phyloP scores from a whole-genome alignment of 23 red algal species.

The Gracilaria caudata region DNA sequence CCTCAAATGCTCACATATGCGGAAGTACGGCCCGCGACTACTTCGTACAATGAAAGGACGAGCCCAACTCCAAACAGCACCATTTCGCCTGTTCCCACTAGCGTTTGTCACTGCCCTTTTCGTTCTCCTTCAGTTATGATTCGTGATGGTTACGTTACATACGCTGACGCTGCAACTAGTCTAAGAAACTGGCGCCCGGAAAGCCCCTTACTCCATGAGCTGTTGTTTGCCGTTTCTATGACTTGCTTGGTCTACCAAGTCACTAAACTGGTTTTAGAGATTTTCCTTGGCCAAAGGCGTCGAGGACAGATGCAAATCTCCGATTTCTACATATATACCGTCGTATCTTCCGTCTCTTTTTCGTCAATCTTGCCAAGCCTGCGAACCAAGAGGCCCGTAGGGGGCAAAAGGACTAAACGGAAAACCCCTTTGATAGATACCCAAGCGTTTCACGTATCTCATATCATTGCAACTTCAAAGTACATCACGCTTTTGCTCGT shows the following conservation, averaged over 20 bases:
- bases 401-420: background rate
- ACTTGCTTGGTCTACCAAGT: background rate
- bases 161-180: background rate
- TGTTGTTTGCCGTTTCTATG: background rate
- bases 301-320: background rate
- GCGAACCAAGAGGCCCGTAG: background rate
- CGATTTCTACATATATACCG: constrained; percentile 5
- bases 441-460: background rate
- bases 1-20: no score
- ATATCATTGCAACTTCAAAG: background rate
- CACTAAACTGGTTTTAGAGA: background rate
- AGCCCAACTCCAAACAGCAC: background rate
- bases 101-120: background rate
- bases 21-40: no score
- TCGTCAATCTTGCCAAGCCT: background rate
- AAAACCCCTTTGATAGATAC: background rate
- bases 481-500: background rate
- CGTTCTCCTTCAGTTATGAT: background rate
- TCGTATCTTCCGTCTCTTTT: constrained; percentile 1
- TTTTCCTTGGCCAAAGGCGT: background rate
- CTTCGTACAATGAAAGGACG: no score
- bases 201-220: background rate
- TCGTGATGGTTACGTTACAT: background rate
- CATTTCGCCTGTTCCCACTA: no score
- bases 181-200: background rate